Evolutionary conservation across 2,329 filamentous ascomycete species (phyloP), one percentile per base, ranked within the genome.

Genomic region (Magnaporthiopsis poae): DNA sequence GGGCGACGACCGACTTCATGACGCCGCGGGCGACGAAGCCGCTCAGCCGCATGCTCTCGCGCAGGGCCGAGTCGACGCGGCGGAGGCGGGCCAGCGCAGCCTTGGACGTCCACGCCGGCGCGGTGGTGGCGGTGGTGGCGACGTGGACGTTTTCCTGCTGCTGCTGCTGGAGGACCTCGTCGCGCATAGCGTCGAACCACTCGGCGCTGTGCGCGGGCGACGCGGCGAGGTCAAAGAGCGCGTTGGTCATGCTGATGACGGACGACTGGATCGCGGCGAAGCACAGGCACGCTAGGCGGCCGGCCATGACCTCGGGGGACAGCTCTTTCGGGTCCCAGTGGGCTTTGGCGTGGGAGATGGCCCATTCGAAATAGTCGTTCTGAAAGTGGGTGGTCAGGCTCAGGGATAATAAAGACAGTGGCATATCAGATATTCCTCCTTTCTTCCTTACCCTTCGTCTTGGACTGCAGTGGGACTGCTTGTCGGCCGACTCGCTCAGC

Each of bases 341-440:
- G 13, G 70, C 67, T 15, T 74, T 67, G 15, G 76, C 76, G 67
- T 79, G 75, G 63, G 73, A 69, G 27, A 80, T 74, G 0, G 73
- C 74, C 77, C 77, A 80, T 69, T 78, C 75, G 13, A 79, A 70
- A 67, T 78, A 80, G 68, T 79, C 77, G 65, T 76, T 75, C 73
- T 74, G 36, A 25, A 8, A 18, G 29, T 35, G 35, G 18, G 25
- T 33, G 15, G 3, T 60, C 25, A 21, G n/a, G n/a, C 3, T 63
- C 3, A 21, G 31, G 7, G 27, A 12, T 25, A n/a, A 64, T 12
- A 39, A 36, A n/a, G 33, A 11, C n/a, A 59, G 35, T 3, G 18
- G 29, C 5, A 61, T n/a, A 0, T 25, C 5, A 1, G 60, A 12
- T 25, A 18, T 5, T 21, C 3, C 31, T 21, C 18, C 5, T 21